Percentiles rank a stretch among this genome's conserved stretches.
Evolutionary conservation across 257 asterid genomes (phyloP).

Genomic region (Orobanche coerulescens): DNA sequence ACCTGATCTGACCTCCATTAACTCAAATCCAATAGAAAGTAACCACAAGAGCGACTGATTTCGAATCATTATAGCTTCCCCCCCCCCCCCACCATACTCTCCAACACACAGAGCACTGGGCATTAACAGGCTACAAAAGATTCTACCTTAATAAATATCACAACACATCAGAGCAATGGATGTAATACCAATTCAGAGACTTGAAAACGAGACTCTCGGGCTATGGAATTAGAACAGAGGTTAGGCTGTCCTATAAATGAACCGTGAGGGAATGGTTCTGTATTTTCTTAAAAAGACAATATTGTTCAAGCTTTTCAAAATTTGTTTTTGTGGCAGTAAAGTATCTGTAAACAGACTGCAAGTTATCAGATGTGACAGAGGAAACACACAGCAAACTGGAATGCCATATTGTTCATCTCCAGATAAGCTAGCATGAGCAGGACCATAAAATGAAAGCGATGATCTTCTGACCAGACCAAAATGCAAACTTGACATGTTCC

Average conservation of each 20-base stretch:
- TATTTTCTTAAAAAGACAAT: constrained; percentile 36
- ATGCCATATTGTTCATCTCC: background rate
- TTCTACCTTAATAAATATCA: constrained; percentile 20
- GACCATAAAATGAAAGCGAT: background rate
- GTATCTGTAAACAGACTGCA: constrained; percentile 24
- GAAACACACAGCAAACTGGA: constrained; percentile 1
- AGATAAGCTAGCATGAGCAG: too few species aligned
- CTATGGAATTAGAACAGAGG: constrained; percentile 72
- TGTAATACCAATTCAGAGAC: constrained; percentile 55
- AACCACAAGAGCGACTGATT: too few species aligned
- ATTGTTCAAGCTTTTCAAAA: too few species aligned
- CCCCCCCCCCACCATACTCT: too few species aligned
- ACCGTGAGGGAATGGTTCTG: constrained; percentile 39
- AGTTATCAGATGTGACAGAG: background rate
- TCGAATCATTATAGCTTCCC: too few species aligned
- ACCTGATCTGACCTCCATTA: too few species aligned
- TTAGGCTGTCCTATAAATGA: constrained; percentile 77
- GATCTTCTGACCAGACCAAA: background rate
- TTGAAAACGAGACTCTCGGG: constrained; percentile 53
- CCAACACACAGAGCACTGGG: constrained; percentile 1
- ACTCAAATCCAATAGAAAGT: too few species aligned
- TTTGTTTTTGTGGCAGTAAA: too few species aligned
- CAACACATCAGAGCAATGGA: constrained; percentile 59
- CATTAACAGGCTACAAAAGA: background rate
- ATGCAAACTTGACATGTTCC: background rate